Evolutionary conservation across 2,329 filamentous ascomycete species (phyloP), one percentile per base, ranked within the genome.

Genomic region (Fusarium floridanum): DNA sequence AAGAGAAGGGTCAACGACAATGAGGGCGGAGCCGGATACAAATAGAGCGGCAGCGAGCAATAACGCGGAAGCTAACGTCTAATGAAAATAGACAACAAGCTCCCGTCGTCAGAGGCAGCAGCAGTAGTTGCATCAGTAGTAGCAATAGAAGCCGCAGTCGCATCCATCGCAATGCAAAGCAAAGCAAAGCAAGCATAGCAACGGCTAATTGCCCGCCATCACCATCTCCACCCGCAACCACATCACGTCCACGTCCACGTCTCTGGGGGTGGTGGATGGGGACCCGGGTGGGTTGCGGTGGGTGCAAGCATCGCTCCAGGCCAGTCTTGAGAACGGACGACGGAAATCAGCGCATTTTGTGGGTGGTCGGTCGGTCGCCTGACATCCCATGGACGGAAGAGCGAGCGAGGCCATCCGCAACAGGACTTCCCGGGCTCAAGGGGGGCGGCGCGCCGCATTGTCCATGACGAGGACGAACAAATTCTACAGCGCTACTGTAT

Each of bases 321-420:
- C 45, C 37, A 62, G 48, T 67, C 61, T 57, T 22, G n/a, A 14
- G 60, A 55, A 66, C 53, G 64, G 62, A 70, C 45, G 66, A 66
- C 34, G 36, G 64, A 69, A 75, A 77, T 75, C 75, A 77, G 75
- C 75, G 73, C 77, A 79, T 75, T 75, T 69, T 72, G 61, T 39
- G 41, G 39, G 41, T 65, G 70, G 76, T 77, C 76, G 73, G 43
- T 45, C 43, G 43, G 48, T 53, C 48, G 48, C 77, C 77, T 79
- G 77, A 79, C 32, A 34, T 34, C 32, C 32, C 70, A 50, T 12
- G 45, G 53, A 68, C 61, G 32, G 32, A 34, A 34, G 32, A 34
- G 32, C 32, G 61, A 64, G 34, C 63, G 61, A 64, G 34, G 61
- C 62, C 53, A 60, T 55, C 32, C 29, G 56, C 34, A 37, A 27